These are phyloP conservation scores for Oryza coarctata DNA, from an alignment of 176 grass and related monocot species.

Conservation along the genomic window DNA sequence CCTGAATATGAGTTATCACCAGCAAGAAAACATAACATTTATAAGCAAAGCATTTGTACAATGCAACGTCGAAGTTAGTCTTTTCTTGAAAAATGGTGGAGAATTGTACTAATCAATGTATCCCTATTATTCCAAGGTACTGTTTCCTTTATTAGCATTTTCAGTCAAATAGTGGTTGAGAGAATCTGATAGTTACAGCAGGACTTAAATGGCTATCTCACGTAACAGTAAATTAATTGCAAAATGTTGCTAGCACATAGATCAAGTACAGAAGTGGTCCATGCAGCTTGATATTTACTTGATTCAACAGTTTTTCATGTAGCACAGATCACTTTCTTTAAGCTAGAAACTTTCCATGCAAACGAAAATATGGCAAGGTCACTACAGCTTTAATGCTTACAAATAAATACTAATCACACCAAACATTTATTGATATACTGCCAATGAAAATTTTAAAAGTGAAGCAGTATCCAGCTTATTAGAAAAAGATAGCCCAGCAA, in stretches of 20 bases:
- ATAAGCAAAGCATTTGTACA: neutral
- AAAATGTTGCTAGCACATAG: neutral
- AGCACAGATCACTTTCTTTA: neutral
- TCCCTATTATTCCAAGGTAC: neutral
- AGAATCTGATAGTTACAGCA: neutral
- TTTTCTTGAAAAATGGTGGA: neutral
- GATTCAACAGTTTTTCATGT: conserved; percentile 8
- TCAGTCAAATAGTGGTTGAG: conserved; percentile 8
- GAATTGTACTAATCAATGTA: neutral
- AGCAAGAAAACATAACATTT: conserved; percentile 1
- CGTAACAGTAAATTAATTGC: neutral
- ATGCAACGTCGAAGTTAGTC: neutral
- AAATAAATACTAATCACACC: neutral
- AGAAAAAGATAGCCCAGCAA: conserved; percentile 31
- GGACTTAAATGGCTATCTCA: neutral
- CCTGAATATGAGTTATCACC: conserved; percentile 11
- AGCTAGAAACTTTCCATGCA: neutral
- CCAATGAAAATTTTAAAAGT: neutral
- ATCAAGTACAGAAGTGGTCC: conserved; percentile 18
- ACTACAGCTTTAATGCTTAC: neutral
- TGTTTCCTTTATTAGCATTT: neutral
- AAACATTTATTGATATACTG: conserved; percentile 1
- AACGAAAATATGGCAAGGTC: neutral
- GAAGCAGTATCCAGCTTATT: conserved; percentile 27
- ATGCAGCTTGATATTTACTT: neutral